Evolutionary conservation across 176 grass and related monocot species (phyloP).

Genomic region (Cenchrus fungigraminus): DNA sequence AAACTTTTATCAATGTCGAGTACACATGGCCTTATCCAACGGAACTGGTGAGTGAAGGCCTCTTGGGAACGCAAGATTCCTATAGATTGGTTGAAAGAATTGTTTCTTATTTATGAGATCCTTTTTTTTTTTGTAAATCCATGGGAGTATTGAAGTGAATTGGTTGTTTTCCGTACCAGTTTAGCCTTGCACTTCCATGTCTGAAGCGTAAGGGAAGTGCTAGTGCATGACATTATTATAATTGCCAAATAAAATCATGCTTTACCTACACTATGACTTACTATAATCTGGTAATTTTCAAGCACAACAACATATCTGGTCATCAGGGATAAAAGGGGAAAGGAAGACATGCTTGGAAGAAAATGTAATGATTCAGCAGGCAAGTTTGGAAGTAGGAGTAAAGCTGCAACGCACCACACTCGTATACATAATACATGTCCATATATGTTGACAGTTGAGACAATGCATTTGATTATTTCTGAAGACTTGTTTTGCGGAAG

Average conservation of each 20-base stretch:
- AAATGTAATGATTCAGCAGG: background rate
- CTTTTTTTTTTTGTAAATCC: background rate
- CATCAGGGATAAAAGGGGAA: background rate
- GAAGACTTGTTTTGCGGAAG: background rate
- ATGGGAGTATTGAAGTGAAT: background rate
- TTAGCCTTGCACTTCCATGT: background rate
- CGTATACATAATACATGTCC: too few relatives aligned
- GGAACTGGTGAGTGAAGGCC: background rate
- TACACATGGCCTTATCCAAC: background rate
- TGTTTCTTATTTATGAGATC: background rate
- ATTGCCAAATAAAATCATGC: too few relatives aligned
- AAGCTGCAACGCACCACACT: background rate
- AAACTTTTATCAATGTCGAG: background rate
- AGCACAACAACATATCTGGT: background rate
- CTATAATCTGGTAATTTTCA: background rate
- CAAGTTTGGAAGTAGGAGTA: background rate
- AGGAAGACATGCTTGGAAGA: background rate
- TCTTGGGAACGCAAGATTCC: background rate
- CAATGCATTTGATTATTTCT: background rate
- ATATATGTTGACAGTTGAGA: slow-evolving; percentile 1
- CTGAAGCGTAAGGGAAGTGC: background rate
- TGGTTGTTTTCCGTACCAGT: background rate
- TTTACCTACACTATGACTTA: too few relatives aligned
- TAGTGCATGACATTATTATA: background rate
- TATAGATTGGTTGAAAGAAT: background rate